Conservation (phyloP, 2,329 filamentous ascomycete species). For the Colletotrichum brevisporum region DNA sequence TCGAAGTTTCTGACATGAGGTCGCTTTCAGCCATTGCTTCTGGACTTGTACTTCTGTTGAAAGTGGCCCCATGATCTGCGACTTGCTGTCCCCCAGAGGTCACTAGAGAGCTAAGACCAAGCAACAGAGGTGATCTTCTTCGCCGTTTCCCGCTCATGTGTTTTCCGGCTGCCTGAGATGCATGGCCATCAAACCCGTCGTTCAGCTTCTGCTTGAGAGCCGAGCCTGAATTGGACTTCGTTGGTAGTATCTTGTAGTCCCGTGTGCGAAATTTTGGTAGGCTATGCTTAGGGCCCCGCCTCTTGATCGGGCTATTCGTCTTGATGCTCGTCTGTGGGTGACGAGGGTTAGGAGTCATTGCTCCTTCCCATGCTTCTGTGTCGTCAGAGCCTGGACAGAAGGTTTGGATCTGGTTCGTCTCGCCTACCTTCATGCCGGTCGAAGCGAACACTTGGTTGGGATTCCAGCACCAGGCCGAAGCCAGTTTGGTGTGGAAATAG, state of each 20-base stretch:
- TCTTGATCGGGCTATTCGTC: neutral
- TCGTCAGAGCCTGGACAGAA: too few relatives aligned
- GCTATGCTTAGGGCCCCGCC: neutral
- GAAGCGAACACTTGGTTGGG: neutral
- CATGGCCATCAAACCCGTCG: neutral
- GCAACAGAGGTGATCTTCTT: neutral
- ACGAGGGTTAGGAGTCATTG: neutral
- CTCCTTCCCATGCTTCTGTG: neutral
- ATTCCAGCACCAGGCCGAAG: neutral
- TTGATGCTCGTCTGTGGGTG: neutral
- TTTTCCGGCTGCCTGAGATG: neutral
- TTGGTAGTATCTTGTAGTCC: conserved; percentile 11
- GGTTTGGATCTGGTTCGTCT: neutral
- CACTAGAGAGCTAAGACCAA: neutral
- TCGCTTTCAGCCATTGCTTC: neutral
- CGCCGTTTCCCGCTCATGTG: neutral
- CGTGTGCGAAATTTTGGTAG: neutral
- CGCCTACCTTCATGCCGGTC: neutral
- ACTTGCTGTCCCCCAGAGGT: neutral
- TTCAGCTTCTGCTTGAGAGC: neutral
- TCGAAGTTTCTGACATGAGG: too few relatives aligned
- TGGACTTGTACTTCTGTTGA: neutral
- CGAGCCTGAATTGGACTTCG: neutral
- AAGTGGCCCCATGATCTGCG: neutral
- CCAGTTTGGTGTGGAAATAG: neutral